A percentile compares a stretch with the other conserved stretches of the same genome.
These are phyloP conservation scores for Harringtonia lauricola DNA, from an alignment of 2,329 filamentous ascomycete species.

Conservation along the genomic window DNA sequence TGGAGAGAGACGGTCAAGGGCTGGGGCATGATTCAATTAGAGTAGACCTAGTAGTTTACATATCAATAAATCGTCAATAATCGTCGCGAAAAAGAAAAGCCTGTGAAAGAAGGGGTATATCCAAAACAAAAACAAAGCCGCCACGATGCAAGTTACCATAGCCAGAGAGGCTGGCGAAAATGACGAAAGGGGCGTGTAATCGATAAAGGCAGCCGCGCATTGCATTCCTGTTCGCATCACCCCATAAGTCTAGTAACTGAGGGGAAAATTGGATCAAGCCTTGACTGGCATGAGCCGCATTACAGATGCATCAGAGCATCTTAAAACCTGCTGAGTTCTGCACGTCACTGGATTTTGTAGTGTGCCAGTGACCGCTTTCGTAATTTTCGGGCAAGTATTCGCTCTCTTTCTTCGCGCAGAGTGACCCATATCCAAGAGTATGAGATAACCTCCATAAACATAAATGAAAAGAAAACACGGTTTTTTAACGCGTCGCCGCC, in stretches of 20 bases:
- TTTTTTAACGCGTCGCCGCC: constrained; percentile 67
- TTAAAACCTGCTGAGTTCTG: too few species aligned
- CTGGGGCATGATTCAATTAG: constrained; percentile 23
- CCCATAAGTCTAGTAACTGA: too few species aligned
- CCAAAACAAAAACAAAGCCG: too few species aligned
- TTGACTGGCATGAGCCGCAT: too few species aligned
- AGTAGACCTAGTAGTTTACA: constrained; percentile 10
- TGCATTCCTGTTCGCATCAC: too few species aligned
- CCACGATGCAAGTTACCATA: too few species aligned
- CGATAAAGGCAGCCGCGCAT: too few species aligned
- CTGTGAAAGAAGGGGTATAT: neutral
- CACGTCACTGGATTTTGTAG: neutral
- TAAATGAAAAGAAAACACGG: constrained; percentile 72
- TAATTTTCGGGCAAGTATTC: constrained; percentile 27
- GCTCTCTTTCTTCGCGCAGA: constrained; percentile 51
- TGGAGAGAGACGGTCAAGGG: constrained; percentile 28
- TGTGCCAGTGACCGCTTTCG: constrained; percentile 14
- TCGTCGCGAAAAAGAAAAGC: neutral
- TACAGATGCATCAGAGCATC: too few species aligned
- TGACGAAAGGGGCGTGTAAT: neutral
- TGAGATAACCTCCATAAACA: constrained; percentile 69
- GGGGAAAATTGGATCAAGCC: too few species aligned
- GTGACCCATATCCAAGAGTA: constrained; percentile 83
- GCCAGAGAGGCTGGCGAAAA: neutral
- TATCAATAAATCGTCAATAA: too few species aligned